Conservation (phyloP, 2,329 filamentous ascomycete genomes). For the Colletotrichum agaves region DNA sequence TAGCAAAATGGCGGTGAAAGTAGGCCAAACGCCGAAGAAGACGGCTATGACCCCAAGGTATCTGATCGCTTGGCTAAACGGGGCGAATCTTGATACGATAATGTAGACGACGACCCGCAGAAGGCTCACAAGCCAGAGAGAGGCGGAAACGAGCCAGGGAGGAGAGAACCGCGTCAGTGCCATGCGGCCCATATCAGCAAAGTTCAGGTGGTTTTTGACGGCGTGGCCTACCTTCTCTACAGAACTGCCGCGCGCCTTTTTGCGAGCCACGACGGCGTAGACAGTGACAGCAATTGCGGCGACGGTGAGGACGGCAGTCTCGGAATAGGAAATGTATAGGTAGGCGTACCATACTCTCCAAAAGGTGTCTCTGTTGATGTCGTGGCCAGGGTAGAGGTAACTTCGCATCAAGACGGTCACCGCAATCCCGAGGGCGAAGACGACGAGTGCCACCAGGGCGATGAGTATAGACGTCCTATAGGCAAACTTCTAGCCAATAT, state of each 20-base stretch:
- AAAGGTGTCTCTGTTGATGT: background rate
- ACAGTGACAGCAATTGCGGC: constrained; percentile 17
- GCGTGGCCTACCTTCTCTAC: constrained; percentile 18
- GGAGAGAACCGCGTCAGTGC: no score
- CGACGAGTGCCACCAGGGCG: background rate
- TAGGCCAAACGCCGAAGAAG: constrained; percentile 41
- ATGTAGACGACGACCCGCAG: constrained; percentile 40
- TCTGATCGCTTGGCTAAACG: background rate
- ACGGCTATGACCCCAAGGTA: constrained; percentile 40
- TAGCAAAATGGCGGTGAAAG: constrained; percentile 41
- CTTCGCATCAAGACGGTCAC: background rate
- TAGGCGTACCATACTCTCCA: background rate
- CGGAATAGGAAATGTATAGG: background rate
- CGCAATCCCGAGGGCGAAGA: constrained; percentile 11
- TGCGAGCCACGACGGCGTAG: constrained; percentile 20
- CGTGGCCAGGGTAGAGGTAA: no score
- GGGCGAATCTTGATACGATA: background rate
- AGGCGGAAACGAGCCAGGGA: constrained; percentile 35
- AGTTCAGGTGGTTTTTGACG: no score
- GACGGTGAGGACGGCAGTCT: background rate
- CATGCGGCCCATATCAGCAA: no score
- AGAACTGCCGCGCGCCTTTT: constrained; percentile 10
- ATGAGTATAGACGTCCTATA: constrained; percentile 6
- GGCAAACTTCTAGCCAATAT: background rate
- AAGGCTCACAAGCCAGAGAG: constrained; percentile 42